These are phyloP conservation scores for Podospora tetraspora DNA, from an alignment of 495 filamentous ascomycete species.

Conservation along the genomic window DNA sequence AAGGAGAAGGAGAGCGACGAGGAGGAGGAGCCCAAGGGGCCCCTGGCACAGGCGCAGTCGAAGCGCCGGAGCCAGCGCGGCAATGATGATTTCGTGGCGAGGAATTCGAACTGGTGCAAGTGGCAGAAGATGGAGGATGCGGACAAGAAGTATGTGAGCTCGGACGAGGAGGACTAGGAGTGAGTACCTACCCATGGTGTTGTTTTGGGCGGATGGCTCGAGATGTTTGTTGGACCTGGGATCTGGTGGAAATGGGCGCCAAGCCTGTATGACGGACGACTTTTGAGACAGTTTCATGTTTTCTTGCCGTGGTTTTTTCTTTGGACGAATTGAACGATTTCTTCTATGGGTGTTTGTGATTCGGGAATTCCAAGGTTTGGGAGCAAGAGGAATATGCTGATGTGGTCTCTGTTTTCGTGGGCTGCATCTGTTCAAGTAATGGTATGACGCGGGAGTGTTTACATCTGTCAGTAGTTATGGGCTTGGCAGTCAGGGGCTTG, in stretches of 20 bases:
- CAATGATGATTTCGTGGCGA: neutral
- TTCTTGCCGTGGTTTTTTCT: neutral
- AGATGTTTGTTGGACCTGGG: neutral
- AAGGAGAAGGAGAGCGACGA: neutral
- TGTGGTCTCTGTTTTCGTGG: neutral
- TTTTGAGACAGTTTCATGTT: neutral
- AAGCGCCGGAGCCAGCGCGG: neutral
- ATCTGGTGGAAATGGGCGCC: neutral
- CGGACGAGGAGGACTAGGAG: neutral
- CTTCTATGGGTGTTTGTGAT: too few species aligned
- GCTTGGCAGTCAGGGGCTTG: neutral
- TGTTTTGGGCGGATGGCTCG: neutral
- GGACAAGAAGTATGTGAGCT: neutral
- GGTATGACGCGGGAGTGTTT: neutral
- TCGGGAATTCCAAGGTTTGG: too few species aligned
- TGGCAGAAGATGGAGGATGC: neutral
- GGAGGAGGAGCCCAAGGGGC: conserved; percentile 3
- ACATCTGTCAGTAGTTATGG: neutral
- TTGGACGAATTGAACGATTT: neutral
- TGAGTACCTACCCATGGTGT: neutral
- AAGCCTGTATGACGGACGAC: neutral
- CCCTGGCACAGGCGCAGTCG: neutral
- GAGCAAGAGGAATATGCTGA: neutral
- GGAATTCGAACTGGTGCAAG: neutral
- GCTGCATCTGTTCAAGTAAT: neutral